Conservation (phyloP, 352 stramenopile genomes). For the Phytophthora hybrid region DNA sequence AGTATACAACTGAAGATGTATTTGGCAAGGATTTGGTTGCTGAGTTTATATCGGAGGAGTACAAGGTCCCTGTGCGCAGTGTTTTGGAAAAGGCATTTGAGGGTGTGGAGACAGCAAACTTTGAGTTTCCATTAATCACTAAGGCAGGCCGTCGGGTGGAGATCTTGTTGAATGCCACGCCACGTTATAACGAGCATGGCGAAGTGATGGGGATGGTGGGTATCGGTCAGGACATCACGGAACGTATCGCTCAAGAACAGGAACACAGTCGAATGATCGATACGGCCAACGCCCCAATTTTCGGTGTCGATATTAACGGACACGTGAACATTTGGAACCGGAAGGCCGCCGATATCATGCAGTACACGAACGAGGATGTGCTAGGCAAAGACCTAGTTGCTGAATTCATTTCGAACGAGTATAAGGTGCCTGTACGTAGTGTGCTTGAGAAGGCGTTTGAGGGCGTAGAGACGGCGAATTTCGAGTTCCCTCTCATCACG, state of each 20-base stretch:
- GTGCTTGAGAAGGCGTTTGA: conserved; percentile 18
- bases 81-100: conserved; percentile 51
- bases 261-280: conserved; percentile 29
- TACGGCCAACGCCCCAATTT: conserved; percentile 49
- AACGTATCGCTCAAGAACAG: conserved; percentile 24
- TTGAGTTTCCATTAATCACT: conserved; percentile 64
- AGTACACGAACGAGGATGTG: conserved; percentile 79
- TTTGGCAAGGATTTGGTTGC: conserved; percentile 61
- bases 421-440: conserved; percentile 23
- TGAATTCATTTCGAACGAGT: conserved; percentile 63
- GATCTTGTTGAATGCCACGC: conserved; percentile 69
- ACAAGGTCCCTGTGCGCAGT: conserved; percentile 39
- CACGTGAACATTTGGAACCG: conserved; percentile 81
- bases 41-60: conserved; percentile 66
- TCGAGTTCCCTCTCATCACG: conserved; percentile 15
- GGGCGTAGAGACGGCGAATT: conserved; percentile 5
- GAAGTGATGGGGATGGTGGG: conserved; percentile 59
- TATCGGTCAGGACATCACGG: conserved; percentile 24
- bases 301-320: conserved; percentile 70
- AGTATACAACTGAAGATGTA: conserved; percentile 66
- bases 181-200: conserved; percentile 54
- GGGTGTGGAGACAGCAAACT: conserved; percentile 49
- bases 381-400: conserved; percentile 72
- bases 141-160: conserved; percentile 37
- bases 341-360: conserved; percentile 77